Evolutionary conservation across 257 asterid genomes (phyloP), one percentile per base, ranked within the genome.

Genomic region (Linderniella brevidens): DNA sequence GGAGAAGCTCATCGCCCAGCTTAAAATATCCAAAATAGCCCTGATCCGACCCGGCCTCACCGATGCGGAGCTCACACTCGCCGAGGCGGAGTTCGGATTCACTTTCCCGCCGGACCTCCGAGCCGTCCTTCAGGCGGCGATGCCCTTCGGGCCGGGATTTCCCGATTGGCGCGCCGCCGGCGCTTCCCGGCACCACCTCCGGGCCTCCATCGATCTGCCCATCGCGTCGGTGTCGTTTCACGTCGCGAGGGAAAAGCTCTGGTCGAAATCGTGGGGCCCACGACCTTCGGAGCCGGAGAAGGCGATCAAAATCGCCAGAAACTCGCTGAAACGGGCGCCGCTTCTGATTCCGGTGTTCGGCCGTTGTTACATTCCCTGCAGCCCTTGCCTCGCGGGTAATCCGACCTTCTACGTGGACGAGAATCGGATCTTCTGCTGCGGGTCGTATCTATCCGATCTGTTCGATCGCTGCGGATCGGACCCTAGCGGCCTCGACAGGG

Each of bases 161-260:
- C 97, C 97, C 5, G 93, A 87, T 70, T 87, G 97, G 97, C 83
- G 93, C 13, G 65, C 93, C 0, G 36, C 87, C 15, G 92, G 96
- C 11, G 50, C 93, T 44, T 67, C 75, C 4, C 76, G 95, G 18
- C 79, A 65, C 16, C 93, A 78, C 49, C 93, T 87, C 49, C 88
- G 88, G 19, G 83, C 93, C 51, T 73, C 93, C 32, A 69, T 87
- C 17, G 84, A 79, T 12, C 75, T 87, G 8, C 97, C 97, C 18
- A 67, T 77, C 3, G 97, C 97, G 4, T 76, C 95, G 1, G 67
- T 83, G 35, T 80, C 93, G 16, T 87, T 87, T 37, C 97, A 87
- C 66, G 74, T 87, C 8, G 83, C 93, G 5, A 65, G 95, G 8
- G 77, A 87, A 41, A 45, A 85, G 14, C 55, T 87, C 58, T 87